A percentile compares a stretch with the other conserved stretches of the same genome.
These are phyloP conservation scores for Leccinum arenicola DNA, from an alignment of 768 basidiomycete genomes.

Conservation along the genomic window DNA sequence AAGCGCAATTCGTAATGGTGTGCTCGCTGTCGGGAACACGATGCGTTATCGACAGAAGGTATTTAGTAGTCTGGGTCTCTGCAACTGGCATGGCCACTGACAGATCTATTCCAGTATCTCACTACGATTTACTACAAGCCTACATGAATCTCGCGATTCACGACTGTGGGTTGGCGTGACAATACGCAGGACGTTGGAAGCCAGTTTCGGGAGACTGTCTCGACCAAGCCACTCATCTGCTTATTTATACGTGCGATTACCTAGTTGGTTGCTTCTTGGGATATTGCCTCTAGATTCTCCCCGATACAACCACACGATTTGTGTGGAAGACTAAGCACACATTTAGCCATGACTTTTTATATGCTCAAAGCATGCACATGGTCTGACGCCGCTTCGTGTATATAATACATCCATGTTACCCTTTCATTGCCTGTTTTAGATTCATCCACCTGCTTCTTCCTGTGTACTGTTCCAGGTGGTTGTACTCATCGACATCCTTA, in stretches of 20 bases:
- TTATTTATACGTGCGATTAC: conserved; percentile 28
- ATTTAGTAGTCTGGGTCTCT: conserved; percentile 10
- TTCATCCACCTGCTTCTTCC: conserved; percentile 10
- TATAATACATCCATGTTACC: conserved; percentile 10
- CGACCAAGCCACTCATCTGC: conserved; percentile 13
- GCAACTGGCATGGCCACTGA: conserved; percentile 14
- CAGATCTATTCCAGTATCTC: conserved; percentile 55
- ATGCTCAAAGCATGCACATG: conserved; percentile 11
- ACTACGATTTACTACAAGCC: conserved; percentile 85
- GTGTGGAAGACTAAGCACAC: conserved; percentile 18
- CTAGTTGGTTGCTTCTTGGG: conserved; percentile 27
- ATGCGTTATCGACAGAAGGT: conserved; percentile 92
- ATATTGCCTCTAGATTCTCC: conserved; percentile 26
- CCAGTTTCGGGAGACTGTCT: conserved; percentile 11
- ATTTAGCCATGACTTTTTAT: conserved; percentile 14
- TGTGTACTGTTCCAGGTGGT: conserved; percentile 18
- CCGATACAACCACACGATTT: conserved; percentile 20
- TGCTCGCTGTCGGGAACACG: conserved; percentile 89
- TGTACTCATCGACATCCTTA: conserved; percentile 19
- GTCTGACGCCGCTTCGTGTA: neutral
- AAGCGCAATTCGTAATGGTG: conserved; percentile 91
- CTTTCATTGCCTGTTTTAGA: conserved; percentile 6
- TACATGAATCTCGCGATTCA: conserved; percentile 33
- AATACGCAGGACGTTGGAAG: conserved; percentile 28
- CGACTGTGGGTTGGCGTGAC: conserved; percentile 12